A percentile compares a stretch with the other conserved stretches of the same genome.
Conservation (phyloP, 2,329 filamentous ascomycete species). For the Arthrobotrys musiformis region DNA sequence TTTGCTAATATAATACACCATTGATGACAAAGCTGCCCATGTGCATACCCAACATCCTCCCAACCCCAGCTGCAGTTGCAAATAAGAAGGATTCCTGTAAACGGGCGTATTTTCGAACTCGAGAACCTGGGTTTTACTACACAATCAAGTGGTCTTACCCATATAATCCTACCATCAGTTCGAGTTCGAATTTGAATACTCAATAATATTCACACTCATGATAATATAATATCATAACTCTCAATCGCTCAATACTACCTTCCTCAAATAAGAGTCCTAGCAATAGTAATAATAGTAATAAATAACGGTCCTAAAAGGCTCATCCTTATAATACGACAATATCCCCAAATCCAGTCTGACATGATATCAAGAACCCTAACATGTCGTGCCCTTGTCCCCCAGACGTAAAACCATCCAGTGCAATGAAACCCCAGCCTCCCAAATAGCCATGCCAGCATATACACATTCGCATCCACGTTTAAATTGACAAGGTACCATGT, state of each 20-base stretch:
- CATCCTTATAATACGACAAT: background rate
- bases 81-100: background rate
- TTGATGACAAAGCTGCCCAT: conserved; percentile 8
- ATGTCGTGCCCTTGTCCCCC: background rate
- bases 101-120: background rate
- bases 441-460: background rate
- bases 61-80: background rate
- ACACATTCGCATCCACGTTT: background rate
- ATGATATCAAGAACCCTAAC: background rate
- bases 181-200: background rate
- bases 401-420: background rate
- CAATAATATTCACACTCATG: too few species aligned
- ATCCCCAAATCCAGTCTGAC: background rate
- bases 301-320: background rate
- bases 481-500: conserved; percentile 14
- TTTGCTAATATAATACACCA: background rate
- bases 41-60: background rate
- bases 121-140: background rate
- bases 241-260: background rate
- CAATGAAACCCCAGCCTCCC: conserved; percentile 46
- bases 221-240: background rate
- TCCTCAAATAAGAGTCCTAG: background rate
- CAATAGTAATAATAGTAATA: background rate
- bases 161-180: background rate
- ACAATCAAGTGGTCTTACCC: too few species aligned